Percentiles rank a stretch among this genome's conserved stretches.
These are phyloP conservation scores for Psilocybe cyanescens DNA, from an alignment of 768 basidiomycete genomes.

Conservation along the genomic window DNA sequence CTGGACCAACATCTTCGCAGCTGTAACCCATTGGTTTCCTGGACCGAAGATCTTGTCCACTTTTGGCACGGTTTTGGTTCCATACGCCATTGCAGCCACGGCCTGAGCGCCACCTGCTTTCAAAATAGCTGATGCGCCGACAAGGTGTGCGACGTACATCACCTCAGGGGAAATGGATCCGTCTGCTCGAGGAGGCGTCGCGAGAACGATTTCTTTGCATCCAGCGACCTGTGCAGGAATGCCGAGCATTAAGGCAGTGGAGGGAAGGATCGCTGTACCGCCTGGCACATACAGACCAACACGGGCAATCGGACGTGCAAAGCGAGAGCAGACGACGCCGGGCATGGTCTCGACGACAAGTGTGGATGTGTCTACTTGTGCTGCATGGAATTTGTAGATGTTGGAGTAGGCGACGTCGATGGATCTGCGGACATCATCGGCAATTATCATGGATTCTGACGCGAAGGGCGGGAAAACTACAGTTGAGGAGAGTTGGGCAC, in stretches of 20 bases:
- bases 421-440: slow-evolving; percentile 69
- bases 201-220: slow-evolving; percentile 89
- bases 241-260: slow-evolving; percentile 97
- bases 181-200: slow-evolving; percentile 94
- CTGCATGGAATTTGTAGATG: slow-evolving; percentile 89
- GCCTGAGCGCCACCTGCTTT: slow-evolving; percentile 98
- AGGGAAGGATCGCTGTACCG: slow-evolving; percentile 94
- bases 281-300: slow-evolving; percentile 98
- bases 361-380: slow-evolving; percentile 73
- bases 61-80: slow-evolving; percentile 93
- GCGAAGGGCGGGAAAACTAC: slow-evolving; percentile 82
- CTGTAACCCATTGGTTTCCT: slow-evolving; percentile 99
- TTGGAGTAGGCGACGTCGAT: slow-evolving; percentile 93
- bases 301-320: slow-evolving; percentile 92
- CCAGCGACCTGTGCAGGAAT: slow-evolving; percentile 98
- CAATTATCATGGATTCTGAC: slow-evolving; percentile 62
- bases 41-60: slow-evolving; percentile 99
- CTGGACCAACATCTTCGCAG: slow-evolving; percentile 98
- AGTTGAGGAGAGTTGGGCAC: slow-evolving; percentile 69
- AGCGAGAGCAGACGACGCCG: slow-evolving; percentile 94
- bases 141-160: slow-evolving; percentile 91
- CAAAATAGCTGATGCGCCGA: slow-evolving; percentile 88
- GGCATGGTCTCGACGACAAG: slow-evolving; percentile 96
- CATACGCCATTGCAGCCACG: slow-evolving; percentile 94
- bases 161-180: slow-evolving; percentile 96